Base-by-base conservation (phyloP, 164 flowering plant genomes). In the Dillenia suffruticosa region DNA sequence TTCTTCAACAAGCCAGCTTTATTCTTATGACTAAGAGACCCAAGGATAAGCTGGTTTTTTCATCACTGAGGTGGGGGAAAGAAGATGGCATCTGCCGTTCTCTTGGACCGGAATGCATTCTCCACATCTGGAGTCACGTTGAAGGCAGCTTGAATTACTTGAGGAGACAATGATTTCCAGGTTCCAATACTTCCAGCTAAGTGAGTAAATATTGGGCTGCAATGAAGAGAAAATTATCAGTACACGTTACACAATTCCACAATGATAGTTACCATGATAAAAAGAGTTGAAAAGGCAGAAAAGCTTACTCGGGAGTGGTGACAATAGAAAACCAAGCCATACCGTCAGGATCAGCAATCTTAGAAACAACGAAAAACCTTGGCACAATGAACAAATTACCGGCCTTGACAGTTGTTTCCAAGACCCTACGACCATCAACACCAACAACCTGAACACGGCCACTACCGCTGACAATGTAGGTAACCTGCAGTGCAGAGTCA, bases 401-500 rank as follows among this genome's bases (percentile, higher is more conserved):
- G 12, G 84, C 89, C 77, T 83, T 81, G 12, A 89, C 52, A 46
- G 77, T 76, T 1, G 81, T 79, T 65, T 89, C 96, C 63, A 86
- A 49, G 9, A 81, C 86, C 51, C 86, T 70, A 4, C 57, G 61
- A 1, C 95, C 93, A 68, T 88, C 91, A 14, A 68, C 72, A 5
- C 97, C 97, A 46, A 86, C 91, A 17, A 88, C 79, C 67, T 91
- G 97, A 55, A 70, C 91, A 16, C 88, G 84, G 46, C 95, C 97
- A 40, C 91, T 83, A 5, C 97, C 97, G 61, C 83, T 68, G 2
- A 85, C 78, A 56, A 91, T 67, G 63, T 88, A 91, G 12, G 97
- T 91, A 55, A 87, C 97, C 73, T 88, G 97, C 57, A 79, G 72
- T 1, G 94, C 96, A 0, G 96, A 89, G 67, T 91, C 96, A 73